Base-by-base conservation (phyloP, 768 basidiomycete species). In the Hysterangium stoloniferum region DNA sequence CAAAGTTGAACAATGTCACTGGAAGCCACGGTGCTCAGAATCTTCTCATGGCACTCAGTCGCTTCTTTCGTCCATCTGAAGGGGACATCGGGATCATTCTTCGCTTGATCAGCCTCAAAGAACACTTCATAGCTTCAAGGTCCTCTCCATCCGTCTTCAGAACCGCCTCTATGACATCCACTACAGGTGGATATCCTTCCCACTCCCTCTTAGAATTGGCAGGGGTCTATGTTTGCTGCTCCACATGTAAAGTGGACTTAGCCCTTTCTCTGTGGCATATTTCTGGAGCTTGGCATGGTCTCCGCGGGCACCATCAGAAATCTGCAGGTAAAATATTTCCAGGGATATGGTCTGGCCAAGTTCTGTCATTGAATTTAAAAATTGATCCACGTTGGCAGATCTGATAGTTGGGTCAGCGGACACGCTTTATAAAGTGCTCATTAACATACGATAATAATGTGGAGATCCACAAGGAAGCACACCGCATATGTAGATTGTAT, bases 261-360 rank as follows among this genome's bases (percentile, higher is more conserved):
- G 61, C 15, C 61, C 59, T 36, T 61, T 50, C 42, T 61, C 48
- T 48, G 57, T 20, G 6, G 64, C 62, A 29, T 22, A 45, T 29
- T 47, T 41, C 20, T 13, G 25, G 22, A 64, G 52, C 17, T 37
- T 48, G 34, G 54, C 54, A 11, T 59, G 58, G 12, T 33, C 24
- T n/a, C 58, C 50, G 36, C 48, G 56, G 5, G 45, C 29, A 27
- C 59, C 65, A 36, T 66, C 64, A 12, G 62, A 66, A 20, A 66
- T 62, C 43, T 64, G 65, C 22, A 66, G 52, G 53, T 62, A 66
- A 54, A 62, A 66, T 28, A 64, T 65, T 57, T 63, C 61, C 45
- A 57, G 52, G 3, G 59, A 52, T 20, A 61, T 22, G 0, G 59
- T 58, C n/a, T 35, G 33, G 6, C 56, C 48, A 34, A 64, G 61